Evolutionary conservation across 2,329 filamentous ascomycete species (phyloP), one percentile per base, ranked within the genome.

Genomic region (Mycosphaerella sp.): DNA sequence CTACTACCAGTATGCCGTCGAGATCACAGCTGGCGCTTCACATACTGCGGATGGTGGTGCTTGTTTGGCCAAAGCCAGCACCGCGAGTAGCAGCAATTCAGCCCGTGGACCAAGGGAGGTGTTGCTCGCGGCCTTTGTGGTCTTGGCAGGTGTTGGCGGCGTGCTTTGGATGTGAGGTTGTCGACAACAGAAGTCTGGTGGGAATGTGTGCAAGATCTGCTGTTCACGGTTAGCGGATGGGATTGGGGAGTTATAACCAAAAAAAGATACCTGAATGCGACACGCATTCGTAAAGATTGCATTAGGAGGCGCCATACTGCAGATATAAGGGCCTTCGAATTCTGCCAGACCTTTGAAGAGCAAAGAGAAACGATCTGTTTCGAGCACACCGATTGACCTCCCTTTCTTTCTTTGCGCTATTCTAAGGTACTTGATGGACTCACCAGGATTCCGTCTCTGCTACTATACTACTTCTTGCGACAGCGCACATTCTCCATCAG

Each of bases 1-100:
- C 28, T 61, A 60, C 35, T 57, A 61, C 30, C 45, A 52, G 34
- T 61, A 60, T 40, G 49, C 51, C 27, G 59, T 61, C 18, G 36
- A 50, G 21, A 49, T 58, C 25, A 61, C 59, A 1, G 50, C 41
- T n/a, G 59, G 59, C 6, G 56, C 53, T 4, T 44, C 53, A 12
- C 50, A 56, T 17, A 59, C 56, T 8, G 51, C 35, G 13, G 35
- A 51, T 40, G 56, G 52, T 13, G 59, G 59, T 4, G 43, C 48
- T 4, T 61, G 59, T 40, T 41, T 53, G 8, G 41, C 50, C n/a
- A 43, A 55, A 14, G 40, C 44, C 35, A 55, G 36, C 32, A 45
- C 41, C 7, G 50, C 50, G 13, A 13, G 10, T 21, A 21, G 21
- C 10, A 18, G 39, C 5, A 28, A 21, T 4, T 32, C 37, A 2